Base-by-base conservation (phyloP, 1,139 yeast genomes). In the Entelexis paramagnoliae region DNA sequence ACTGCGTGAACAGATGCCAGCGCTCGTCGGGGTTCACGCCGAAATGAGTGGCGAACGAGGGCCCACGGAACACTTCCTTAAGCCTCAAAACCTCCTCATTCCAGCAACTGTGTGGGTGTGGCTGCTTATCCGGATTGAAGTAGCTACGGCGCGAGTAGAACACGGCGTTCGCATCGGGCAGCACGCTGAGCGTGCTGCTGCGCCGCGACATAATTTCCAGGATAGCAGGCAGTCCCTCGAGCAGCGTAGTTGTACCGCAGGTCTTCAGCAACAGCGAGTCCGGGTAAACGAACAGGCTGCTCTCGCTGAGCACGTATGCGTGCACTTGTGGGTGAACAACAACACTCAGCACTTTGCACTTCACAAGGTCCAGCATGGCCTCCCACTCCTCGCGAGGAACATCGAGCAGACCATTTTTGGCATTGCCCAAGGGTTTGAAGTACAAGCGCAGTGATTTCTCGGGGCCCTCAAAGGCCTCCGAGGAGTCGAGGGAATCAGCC, bases 391-490 rank as follows among this genome's bases (percentile, higher is more conserved):
- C 70, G 49, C 83, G 73, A 0, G 86, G 80, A 56, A 91, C 79
- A 28, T 75, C 68, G 60, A 95, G 73, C 56, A 91, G 72, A 2
- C 22, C 74, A 71, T 16, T n/a, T n/a, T 22, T 17, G 28, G 13
- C 24, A 14, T 4, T n/a, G 22, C 38, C 45, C 13, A 30, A 10
- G 6, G 32, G 20, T 11, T 50, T 81, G 64, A 88, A 82, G 96
- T 96, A 89, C 55, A 91, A 73, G 66, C 91, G 96, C 49, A 91
- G 72, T 54, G 91, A 74, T 69, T 91, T 91, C 68, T 91, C 98
- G 20, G 98, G 97, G 13, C 98, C 98, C 71, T 89, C 97, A 66
- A 89, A 89, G 2, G 96, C 96, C 64, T 79, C 82, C 19, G 94
- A 75, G 32, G 96, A 87, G 68, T 89, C 96, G 59, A 88, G 71